Evolutionary conservation across 371 early-diverging fungal species (phyloP), one percentile per base, ranked within the genome.

Genomic region (Syncephalis plumigaleata): DNA sequence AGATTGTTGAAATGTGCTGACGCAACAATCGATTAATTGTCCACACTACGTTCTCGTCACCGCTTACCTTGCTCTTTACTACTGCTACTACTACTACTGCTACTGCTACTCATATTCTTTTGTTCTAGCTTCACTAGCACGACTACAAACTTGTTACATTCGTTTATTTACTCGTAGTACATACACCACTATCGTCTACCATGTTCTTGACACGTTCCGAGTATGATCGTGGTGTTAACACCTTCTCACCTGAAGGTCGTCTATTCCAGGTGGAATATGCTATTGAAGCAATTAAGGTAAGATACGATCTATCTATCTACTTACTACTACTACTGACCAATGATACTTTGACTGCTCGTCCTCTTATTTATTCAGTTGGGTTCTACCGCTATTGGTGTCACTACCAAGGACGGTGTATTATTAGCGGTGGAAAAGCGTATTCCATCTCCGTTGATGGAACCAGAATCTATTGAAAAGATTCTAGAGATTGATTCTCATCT

Each of bases 181-280:
- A n/a, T n/a, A n/a, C n/a, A n/a, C n/a, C n/a, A n/a, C n/a, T n/a
- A n/a, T n/a, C n/a, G n/a, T n/a, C n/a, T n/a, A 31, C 31, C 22
- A 80, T 80, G 81, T 78, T 79, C 63, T 62, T 75, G 47, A 79
- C 79, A 52, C 77, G 87, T 51, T 81, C 87, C 51, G 94, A 95
- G 69, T 95, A 95, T 70, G 96, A 95, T 68, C 84, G 95, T 55
- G 98, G 98, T 46, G 98, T 96, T 53, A 96, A 94, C 67, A 97
- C 97, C 39, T 97, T 97, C 67, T 91, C 91, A 36, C 98, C 98
- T 45, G 98, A 98, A 67, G 98, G 98, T 47, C 89, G 97, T 55
- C 74, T 96, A 48, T 96, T 95, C 78, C 98, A 98, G 63, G 98
- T 98, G 49, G 97, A 98, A 70, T 98, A 98, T 61, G 98, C 97